These are phyloP conservation scores for Penicillium sp. DNA, from an alignment of 2,329 filamentous ascomycete genomes.

Conservation along the genomic window DNA sequence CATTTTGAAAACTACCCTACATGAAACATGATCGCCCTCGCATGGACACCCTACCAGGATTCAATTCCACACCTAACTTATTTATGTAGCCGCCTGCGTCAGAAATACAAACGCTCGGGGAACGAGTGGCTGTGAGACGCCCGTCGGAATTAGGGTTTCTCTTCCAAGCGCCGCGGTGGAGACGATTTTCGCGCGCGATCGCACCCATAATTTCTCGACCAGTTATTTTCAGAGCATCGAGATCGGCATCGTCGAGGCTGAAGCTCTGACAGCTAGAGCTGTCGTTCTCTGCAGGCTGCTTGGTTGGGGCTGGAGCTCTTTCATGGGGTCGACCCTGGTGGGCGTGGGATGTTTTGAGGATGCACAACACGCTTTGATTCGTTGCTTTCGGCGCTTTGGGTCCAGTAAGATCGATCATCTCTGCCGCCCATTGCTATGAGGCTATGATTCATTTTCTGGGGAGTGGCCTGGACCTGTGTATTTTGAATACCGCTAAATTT, in stretches of 20 bases:
- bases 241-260: not conserved
- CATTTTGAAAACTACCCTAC: not conserved
- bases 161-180: slow-evolving; percentile 36
- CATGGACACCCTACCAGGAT: not conserved
- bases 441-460: slow-evolving; percentile 1
- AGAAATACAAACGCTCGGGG: slow-evolving; percentile 5
- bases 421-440: not conserved
- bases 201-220: not conserved
- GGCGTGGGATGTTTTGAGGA: not conserved
- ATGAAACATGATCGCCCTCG: slow-evolving; percentile 24
- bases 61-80: slow-evolving; percentile 3
- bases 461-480: slow-evolving; percentile 9
- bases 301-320: slow-evolving; percentile 2
- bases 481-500: slow-evolving; percentile 17
- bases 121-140: slow-evolving; percentile 32
- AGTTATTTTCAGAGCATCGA: not conserved
- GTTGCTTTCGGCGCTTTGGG: slow-evolving; percentile 8
- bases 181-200: not conserved
- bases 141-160: slow-evolving; percentile 12
- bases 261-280: not conserved
- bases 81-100: slow-evolving; percentile 24
- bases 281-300: not conserved
- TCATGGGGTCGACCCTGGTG: not conserved
- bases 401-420: not conserved
- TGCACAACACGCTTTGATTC: not conserved